Base-by-base conservation (phyloP, 805 yeast genomes). In the Isabelozyma heimii region DNA sequence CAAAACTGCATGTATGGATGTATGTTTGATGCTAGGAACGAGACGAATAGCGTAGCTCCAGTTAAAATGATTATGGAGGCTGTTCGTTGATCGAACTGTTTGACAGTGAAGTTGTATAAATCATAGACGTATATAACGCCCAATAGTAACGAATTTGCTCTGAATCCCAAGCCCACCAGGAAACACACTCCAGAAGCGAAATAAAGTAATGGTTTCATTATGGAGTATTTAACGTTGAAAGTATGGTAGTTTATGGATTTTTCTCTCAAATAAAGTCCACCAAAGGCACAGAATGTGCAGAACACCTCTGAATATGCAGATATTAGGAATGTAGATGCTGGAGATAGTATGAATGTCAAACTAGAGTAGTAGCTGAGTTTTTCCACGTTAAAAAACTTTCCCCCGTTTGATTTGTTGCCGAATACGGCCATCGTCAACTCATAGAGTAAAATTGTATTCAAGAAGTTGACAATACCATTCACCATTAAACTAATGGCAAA, bases 321-420 rank as follows among this genome's bases (percentile, higher is more conserved):
- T 0, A 86, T 74, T 39, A 89, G 70, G 60, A 91, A 92, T 0
- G 90, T 77, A 0, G 96, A 96, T 0, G 89, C 91, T 2, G 96
- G 90, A 15, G 87, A 81, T n/a, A 86, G 50, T 0, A 83, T 63
- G 52, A 79, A 84, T 13, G 87, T 57, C 3, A 76, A 44, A 0
- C 83, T 67, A 5, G 70, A 46, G 28, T 67, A 52, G 15, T 63
- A 51, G 33, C 63, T 62, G 53, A 64, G 52, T 20, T 49, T 48
- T 10, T 44, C 37, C 9, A 61, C 50, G 17, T 55, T 45, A 43
- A 60, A 60, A 33, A 60, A 47, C 9, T 60, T 58, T 10, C 30
- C 26, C 12, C 43, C 43, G 12, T 16, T 16, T 27, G n/a, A 4
- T 12, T 54, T 51, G 17, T 48, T 53, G 44, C 49, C 47, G 39